These are phyloP conservation scores for Abrus pulchellus DNA, from an alignment of 306 rosid species.

Conservation along the genomic window DNA sequence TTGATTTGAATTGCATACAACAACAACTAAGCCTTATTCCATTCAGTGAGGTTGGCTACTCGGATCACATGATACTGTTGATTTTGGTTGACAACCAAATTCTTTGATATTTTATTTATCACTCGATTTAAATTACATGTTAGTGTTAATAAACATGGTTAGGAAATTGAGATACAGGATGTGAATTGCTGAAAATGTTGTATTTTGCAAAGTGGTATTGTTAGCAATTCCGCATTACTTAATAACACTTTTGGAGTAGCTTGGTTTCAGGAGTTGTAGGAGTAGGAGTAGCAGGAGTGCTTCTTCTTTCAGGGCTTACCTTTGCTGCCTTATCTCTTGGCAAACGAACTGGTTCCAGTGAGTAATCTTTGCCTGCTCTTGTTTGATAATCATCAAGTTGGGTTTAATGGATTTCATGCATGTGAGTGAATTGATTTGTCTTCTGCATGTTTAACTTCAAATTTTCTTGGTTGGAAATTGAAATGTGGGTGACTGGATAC, in stretches of 20 bases:
- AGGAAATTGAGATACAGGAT: slow-evolving; percentile 9
- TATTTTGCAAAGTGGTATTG: slow-evolving; percentile 28
- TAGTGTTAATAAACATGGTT: background rate
- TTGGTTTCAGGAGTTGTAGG: slow-evolving; percentile 88
- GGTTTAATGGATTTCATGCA: background rate
- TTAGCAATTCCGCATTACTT: slow-evolving; percentile 51
- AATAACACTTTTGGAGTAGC: slow-evolving; percentile 72
- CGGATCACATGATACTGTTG: no score
- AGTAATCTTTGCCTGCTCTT: slow-evolving; percentile 51
- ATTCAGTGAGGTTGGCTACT: no score
- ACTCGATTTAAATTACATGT: slow-evolving; percentile 28
- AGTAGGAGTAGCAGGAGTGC: slow-evolving; percentile 85
- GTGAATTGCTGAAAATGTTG: slow-evolving; percentile 28
- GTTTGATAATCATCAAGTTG: slow-evolving; percentile 13
- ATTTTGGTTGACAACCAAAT: no score
- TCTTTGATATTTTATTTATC: no score
- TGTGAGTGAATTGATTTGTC: slow-evolving; percentile 37
- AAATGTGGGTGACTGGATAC: slow-evolving; percentile 44
- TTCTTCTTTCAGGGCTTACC: slow-evolving; percentile 76
- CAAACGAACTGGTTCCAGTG: slow-evolving; percentile 63
- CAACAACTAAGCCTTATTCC: no score
- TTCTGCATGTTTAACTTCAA: slow-evolving; percentile 31
- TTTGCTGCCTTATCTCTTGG: slow-evolving; percentile 74
- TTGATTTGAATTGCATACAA: slow-evolving; percentile 23
- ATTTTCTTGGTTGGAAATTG: slow-evolving; percentile 18